Percentiles rank a stretch among this genome's conserved stretches.
phyloP scores from a whole-genome alignment of 495 filamentous ascomycete genomes.

The Penicillium longicatenatum region DNA sequence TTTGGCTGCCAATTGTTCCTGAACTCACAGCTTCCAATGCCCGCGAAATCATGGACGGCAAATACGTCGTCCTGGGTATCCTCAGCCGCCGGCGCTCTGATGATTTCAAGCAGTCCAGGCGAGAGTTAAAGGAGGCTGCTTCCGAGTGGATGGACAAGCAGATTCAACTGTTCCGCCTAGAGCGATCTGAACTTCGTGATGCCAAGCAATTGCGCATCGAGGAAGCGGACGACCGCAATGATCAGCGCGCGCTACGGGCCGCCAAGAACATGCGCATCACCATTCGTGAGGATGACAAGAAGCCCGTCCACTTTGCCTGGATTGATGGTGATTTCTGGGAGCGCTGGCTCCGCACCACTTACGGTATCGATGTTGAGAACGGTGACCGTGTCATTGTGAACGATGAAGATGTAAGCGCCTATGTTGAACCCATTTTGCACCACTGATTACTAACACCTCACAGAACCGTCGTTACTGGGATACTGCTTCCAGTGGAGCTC shows the following conservation, averaged over 20 bases:
- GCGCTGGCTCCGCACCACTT: slow-evolving; percentile 90
- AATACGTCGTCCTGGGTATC: slow-evolving; percentile 89
- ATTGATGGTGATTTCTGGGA: slow-evolving; percentile 98
- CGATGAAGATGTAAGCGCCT: slow-evolving; percentile 82
- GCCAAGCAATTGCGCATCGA: slow-evolving; percentile 94
- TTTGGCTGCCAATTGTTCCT: slow-evolving; percentile 97
- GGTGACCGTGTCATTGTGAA: slow-evolving; percentile 95
- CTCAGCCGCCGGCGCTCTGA: slow-evolving; percentile 77
- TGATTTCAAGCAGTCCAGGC: slow-evolving; percentile 74
- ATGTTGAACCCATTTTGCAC: slow-evolving; percentile 13
- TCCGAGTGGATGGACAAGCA: slow-evolving; percentile 98
- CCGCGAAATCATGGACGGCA: slow-evolving; percentile 89
- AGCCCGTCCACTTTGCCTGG: slow-evolving; percentile 96
- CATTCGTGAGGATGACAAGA: slow-evolving; percentile 82
- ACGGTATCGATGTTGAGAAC: slow-evolving; percentile 81
- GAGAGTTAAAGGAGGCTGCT: slow-evolving; percentile 93
- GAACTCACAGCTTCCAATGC: slow-evolving; percentile 92
- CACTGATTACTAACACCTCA: slow-evolving; percentile 25
- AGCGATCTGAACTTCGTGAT: slow-evolving; percentile 88
- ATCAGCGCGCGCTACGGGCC: slow-evolving; percentile 80
- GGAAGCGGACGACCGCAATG: slow-evolving; percentile 91
- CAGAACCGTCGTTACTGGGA: slow-evolving; percentile 97
- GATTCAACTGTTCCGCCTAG: slow-evolving; percentile 81
- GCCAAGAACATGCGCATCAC: slow-evolving; percentile 91
- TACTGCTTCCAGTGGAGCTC: slow-evolving; percentile 79